These are phyloP conservation scores for Mucor piriformis DNA, from an alignment of 371 early-diverging fungal species.

Conservation along the genomic window DNA sequence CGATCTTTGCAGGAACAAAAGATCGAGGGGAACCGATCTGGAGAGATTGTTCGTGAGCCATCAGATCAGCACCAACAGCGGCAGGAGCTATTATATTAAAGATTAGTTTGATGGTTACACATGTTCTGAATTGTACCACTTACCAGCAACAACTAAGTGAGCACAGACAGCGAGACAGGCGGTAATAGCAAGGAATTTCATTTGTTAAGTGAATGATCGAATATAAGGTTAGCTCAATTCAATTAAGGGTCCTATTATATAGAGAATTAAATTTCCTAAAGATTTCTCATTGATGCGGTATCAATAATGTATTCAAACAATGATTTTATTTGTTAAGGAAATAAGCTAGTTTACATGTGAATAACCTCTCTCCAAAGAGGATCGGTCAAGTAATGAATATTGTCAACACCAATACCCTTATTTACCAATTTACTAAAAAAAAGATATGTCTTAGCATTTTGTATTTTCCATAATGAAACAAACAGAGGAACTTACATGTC, in stretches of 20 bases:
- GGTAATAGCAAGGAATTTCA: conserved; percentile 16
- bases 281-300: too few relatives aligned
- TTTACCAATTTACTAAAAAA: conserved; percentile 74
- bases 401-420: conserved; percentile 92
- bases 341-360: conserved; percentile 19
- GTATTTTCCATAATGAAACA: conserved; percentile 51
- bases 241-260: too few relatives aligned
- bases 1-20: neutral
- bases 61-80: conserved; percentile 1
- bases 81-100: neutral
- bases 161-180: conserved; percentile 12
- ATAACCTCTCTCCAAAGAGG: conserved; percentile 79
- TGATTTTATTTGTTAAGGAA: neutral
- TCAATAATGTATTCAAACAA: neutral
- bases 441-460: neutral
- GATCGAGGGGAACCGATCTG: neutral
- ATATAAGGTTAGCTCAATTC: too few relatives aligned
- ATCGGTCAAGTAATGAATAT: conserved; percentile 87
- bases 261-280: neutral
- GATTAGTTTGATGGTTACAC: too few relatives aligned
- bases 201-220: neutral
- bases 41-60: neutral
- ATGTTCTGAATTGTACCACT: too few relatives aligned
- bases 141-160: conserved; percentile 10
- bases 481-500: conserved; percentile 78